Conservation (phyloP, 352 stramenopile genomes). For the Aphanomyces cochlioides region DNA sequence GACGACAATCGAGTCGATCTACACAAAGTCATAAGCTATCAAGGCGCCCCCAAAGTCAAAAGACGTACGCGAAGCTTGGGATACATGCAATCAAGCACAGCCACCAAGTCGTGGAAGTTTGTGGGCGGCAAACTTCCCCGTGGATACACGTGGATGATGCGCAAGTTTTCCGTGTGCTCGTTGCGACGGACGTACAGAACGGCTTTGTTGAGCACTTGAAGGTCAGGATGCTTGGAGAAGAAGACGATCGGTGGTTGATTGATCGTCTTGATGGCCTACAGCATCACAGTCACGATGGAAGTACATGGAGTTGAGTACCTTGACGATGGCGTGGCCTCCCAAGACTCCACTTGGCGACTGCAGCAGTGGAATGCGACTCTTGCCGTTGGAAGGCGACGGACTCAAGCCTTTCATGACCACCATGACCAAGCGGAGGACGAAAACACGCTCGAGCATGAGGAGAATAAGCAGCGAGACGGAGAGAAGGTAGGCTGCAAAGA, state of each 20-base stretch:
- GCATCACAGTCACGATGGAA: slow-evolving; percentile 36
- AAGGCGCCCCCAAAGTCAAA: neutral
- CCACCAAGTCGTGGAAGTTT: slow-evolving; percentile 54
- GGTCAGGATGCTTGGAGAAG: slow-evolving; percentile 81
- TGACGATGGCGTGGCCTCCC: slow-evolving; percentile 43
- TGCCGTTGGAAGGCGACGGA: slow-evolving; percentile 36
- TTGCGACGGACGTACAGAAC: slow-evolving; percentile 86
- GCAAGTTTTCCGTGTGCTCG: slow-evolving; percentile 78
- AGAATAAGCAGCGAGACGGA: slow-evolving; percentile 45
- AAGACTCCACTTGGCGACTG: slow-evolving; percentile 20
- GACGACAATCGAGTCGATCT: slow-evolving; percentile 72
- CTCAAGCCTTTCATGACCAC: slow-evolving; percentile 42
- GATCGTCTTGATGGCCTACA: slow-evolving; percentile 48
- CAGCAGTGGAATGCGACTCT: slow-evolving; percentile 20
- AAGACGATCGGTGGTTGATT: slow-evolving; percentile 75
- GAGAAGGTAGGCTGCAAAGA: slow-evolving; percentile 58
- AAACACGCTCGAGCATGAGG: slow-evolving; percentile 62
- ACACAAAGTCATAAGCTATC: slow-evolving; percentile 44
- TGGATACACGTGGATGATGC: slow-evolving; percentile 72
- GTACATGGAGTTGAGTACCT: slow-evolving; percentile 34
- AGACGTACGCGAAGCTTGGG: slow-evolving; percentile 53
- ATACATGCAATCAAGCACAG: slow-evolving; percentile 81
- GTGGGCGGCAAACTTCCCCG: slow-evolving; percentile 36
- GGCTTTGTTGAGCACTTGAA: slow-evolving; percentile 88
- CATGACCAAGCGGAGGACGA: slow-evolving; percentile 48